These are phyloP conservation scores for Ochromonas danica DNA, from an alignment of 108 stramenopile species.

Conservation along the genomic window DNA sequence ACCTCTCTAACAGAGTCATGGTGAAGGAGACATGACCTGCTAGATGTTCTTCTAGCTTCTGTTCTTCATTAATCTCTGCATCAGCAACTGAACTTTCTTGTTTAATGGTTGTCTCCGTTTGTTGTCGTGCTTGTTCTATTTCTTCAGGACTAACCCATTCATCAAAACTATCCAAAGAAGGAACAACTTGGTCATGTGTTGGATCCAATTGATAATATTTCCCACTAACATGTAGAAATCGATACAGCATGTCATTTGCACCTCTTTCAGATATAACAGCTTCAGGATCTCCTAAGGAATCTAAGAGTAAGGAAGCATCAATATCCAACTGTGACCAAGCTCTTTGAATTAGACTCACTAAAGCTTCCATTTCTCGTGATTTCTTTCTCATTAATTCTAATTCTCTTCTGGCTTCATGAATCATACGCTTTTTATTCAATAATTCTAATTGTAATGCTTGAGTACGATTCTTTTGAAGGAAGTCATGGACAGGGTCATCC, in stretches of 20 bases:
- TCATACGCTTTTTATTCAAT: neutral
- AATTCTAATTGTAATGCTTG: neutral
- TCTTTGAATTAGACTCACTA: conserved; percentile 19
- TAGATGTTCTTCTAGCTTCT: neutral
- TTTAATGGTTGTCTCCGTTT: neutral
- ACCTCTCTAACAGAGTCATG: neutral
- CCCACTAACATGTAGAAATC: neutral
- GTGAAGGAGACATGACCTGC: neutral
- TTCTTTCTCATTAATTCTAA: conserved; percentile 17
- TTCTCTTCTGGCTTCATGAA: conserved; percentile 8
- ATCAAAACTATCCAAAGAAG: neutral
- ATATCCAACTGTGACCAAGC: conserved; percentile 10
- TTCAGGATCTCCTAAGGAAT: conserved; percentile 2
- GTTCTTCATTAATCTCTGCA: neutral
- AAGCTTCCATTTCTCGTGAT: conserved; percentile 6
- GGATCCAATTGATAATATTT: neutral
- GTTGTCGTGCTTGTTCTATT: neutral
- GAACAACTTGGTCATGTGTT: neutral
- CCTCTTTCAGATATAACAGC: neutral
- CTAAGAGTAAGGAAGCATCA: conserved; percentile 2
- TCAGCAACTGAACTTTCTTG: neutral
- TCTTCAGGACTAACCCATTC: neutral
- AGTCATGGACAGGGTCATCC: neutral
- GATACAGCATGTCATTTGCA: neutral
- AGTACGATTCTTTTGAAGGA: neutral